These are phyloP conservation scores for Buxus sempervirens DNA, from an alignment of 164 flowering plant genomes.

Conservation along the genomic window DNA sequence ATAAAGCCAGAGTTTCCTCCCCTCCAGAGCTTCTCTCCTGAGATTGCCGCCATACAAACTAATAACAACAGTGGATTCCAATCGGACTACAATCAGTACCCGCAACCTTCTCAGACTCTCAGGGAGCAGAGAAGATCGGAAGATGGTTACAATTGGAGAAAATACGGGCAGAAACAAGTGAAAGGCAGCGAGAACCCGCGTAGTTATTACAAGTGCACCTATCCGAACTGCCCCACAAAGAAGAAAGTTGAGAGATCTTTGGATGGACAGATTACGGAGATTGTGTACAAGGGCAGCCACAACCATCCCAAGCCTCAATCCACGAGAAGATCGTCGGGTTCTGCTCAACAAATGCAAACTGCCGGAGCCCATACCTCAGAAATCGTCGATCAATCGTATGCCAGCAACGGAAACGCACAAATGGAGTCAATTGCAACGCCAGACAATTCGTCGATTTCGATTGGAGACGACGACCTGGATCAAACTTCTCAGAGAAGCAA, in stretches of 20 bases:
- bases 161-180: slow-evolving; percentile 82
- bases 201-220: slow-evolving; percentile 76
- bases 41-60: slow-evolving; percentile 27
- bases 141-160: slow-evolving; percentile 82
- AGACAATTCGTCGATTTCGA: slow-evolving; percentile 64
- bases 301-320: slow-evolving; percentile 77
- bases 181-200: slow-evolving; percentile 85
- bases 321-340: slow-evolving; percentile 48
- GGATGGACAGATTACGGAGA: slow-evolving; percentile 75
- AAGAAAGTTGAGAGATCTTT: slow-evolving; percentile 76
- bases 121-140: slow-evolving; percentile 45
- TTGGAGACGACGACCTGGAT: slow-evolving; percentile 69
- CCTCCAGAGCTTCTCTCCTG: slow-evolving; percentile 32
- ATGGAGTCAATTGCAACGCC: slow-evolving; percentile 53
- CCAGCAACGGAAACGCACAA: slow-evolving; percentile 25
- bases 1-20: slow-evolving; percentile 26
- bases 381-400: slow-evolving; percentile 30
- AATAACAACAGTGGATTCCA: slow-evolving; percentile 19
- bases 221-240: slow-evolving; percentile 65
- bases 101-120: slow-evolving; percentile 27
- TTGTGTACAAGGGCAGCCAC: slow-evolving; percentile 70
- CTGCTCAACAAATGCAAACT: slow-evolving; percentile 23
- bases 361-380: slow-evolving; percentile 20
- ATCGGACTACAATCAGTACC: slow-evolving; percentile 20
- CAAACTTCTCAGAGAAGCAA: slow-evolving; percentile 45